Conservation (phyloP, 352 stramenopile genomes). For the Phytophthora pisi region DNA sequence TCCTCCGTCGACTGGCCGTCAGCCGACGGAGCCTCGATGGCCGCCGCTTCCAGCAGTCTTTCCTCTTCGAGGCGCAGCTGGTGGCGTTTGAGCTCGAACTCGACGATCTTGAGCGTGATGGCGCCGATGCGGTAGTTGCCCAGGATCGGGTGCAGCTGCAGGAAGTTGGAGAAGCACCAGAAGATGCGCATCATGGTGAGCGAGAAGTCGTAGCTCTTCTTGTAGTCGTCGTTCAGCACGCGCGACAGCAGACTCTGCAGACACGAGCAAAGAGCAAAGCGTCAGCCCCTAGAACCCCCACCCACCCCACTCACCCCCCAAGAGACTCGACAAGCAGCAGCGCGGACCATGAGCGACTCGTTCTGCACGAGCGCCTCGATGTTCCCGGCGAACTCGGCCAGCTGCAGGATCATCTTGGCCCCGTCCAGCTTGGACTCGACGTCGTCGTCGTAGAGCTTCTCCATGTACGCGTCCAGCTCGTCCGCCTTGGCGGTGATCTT, state of each 20-base stretch:
- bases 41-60: slow-evolving; percentile 47
- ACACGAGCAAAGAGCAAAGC: neutral
- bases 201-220: slow-evolving; percentile 94
- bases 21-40: slow-evolving; percentile 28
- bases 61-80: slow-evolving; percentile 82
- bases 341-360: slow-evolving; percentile 90
- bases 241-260: slow-evolving; percentile 84
- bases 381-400: slow-evolving; percentile 90
- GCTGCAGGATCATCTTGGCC: slow-evolving; percentile 91
- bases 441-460: slow-evolving; percentile 94
- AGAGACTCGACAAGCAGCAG: neutral
- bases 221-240: slow-evolving; percentile 95
- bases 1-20: slow-evolving; percentile 22
- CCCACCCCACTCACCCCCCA: too few relatives aligned
- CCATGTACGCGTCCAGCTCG: slow-evolving; percentile 93
- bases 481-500: slow-evolving; percentile 70
- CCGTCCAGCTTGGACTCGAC: slow-evolving; percentile 87
- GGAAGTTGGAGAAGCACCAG: slow-evolving; percentile 95
- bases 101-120: slow-evolving; percentile 94
- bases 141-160: slow-evolving; percentile 93
- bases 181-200: slow-evolving; percentile 96
- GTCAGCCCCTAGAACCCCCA: neutral
- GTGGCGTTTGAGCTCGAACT: slow-evolving; percentile 94
- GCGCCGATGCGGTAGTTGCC: slow-evolving; percentile 94
- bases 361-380: slow-evolving; percentile 95